Conservation (phyloP, 331 rosid species). For the Quercus lobata region DNA sequence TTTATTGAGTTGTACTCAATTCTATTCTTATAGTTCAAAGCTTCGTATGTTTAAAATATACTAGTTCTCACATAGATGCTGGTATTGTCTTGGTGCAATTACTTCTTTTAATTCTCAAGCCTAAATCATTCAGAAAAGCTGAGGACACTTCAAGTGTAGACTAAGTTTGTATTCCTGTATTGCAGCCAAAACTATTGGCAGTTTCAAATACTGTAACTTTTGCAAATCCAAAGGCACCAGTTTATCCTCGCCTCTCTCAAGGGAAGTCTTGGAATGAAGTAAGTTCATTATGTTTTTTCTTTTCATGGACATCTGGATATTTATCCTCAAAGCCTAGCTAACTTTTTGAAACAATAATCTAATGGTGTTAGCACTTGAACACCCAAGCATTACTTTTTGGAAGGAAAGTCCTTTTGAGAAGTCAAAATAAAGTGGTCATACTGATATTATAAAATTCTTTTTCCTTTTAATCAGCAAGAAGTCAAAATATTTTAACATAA, state of each 20-base stretch:
- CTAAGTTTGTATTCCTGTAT: not conserved
- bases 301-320: not conserved
- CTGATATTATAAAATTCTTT: no score
- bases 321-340: not conserved
- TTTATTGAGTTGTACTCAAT: no score
- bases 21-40: not conserved
- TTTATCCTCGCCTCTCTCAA: constrained; percentile 45
- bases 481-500: not conserved
- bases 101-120: not conserved
- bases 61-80: not conserved
- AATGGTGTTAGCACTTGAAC: not conserved
- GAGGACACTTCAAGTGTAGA: not conserved
- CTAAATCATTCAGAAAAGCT: not conserved
- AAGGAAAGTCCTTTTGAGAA: no score
- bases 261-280: constrained; percentile 91
- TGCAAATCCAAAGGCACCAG: constrained; percentile 35
- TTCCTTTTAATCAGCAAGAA: not conserved
- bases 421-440: not conserved
- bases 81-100: not conserved
- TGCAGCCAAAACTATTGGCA: constrained; percentile 42
- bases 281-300: constrained; percentile 23
- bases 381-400: no score
- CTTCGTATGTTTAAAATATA: not conserved
- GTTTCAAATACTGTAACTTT: constrained; percentile 31
- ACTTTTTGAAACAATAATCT: not conserved